Evolutionary conservation across 2,329 filamentous ascomycete genomes (phyloP).

Genomic region (Epichloe sp.): DNA sequence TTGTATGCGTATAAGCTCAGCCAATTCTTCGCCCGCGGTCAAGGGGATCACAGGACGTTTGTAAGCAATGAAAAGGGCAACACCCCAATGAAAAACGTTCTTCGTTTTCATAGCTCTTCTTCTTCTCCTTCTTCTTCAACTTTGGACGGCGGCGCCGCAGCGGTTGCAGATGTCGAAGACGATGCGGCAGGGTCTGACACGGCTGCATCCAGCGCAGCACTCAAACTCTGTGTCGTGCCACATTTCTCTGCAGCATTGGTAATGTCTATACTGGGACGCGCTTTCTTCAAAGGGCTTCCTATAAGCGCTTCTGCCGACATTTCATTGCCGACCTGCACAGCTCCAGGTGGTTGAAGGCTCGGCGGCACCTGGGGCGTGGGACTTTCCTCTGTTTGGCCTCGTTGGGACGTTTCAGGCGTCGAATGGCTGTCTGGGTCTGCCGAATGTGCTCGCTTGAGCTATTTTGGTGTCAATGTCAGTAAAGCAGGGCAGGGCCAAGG

Average conservation of each 20-base stretch:
- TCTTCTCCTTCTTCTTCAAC: constrained; percentile 19
- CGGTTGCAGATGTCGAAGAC: constrained; percentile 10
- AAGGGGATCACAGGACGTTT: not conserved
- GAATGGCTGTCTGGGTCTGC: constrained; percentile 46
- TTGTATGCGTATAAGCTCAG: not conserved
- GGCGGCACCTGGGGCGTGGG: constrained; percentile 13
- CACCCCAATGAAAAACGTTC: not conserved
- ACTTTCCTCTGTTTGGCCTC: constrained; percentile 32
- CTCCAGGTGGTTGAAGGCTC: constrained; percentile 9
- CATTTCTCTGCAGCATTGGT: constrained; percentile 13
- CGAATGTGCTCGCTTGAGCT: constrained; percentile 75
- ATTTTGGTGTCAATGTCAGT: constrained; percentile 8
- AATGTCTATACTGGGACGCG: constrained; percentile 43
- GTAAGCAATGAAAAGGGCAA: not conserved
- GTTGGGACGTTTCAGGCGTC: constrained; percentile 21
- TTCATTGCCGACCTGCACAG: constrained; percentile 19
- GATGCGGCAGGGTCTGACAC: constrained; percentile 12
- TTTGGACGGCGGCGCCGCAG: constrained; percentile 13
- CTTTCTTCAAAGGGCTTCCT: constrained; percentile 65
- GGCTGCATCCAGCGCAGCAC: constrained; percentile 20
- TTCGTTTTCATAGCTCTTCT: constrained; percentile 21
- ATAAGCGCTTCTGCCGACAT: constrained; percentile 30
- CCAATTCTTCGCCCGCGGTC: not conserved
- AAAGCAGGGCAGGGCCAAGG: not conserved
- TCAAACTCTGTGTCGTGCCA: constrained; percentile 20